Percentiles rank a stretch among this genome's conserved stretches.
Evolutionary conservation across 495 filamentous ascomycete genomes (phyloP).

Genomic region (Aspergillus diversus): DNA sequence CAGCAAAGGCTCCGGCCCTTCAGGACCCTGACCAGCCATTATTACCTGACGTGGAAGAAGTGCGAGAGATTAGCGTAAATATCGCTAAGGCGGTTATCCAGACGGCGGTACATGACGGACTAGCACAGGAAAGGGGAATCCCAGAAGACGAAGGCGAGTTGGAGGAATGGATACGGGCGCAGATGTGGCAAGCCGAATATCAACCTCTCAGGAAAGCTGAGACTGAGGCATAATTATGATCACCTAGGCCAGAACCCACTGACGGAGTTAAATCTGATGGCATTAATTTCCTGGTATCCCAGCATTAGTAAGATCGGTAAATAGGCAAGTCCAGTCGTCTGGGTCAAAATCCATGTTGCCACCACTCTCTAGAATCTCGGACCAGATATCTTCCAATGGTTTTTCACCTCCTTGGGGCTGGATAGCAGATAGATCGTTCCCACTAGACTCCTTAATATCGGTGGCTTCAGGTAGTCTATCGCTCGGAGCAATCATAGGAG

Average conservation of each 20-base stretch:
- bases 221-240: neutral
- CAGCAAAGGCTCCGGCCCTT: conserved; percentile 69
- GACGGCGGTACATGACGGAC: conserved; percentile 67
- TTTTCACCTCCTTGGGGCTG: neutral
- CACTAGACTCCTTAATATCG: too few relatives aligned
- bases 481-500: too few relatives aligned
- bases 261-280: neutral
- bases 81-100: conserved; percentile 81
- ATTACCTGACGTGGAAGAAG: conserved; percentile 76
- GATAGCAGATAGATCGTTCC: neutral
- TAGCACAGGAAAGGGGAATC: conserved; percentile 56
- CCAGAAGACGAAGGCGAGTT: conserved; percentile 56
- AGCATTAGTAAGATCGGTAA: conserved; percentile 37
- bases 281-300: neutral
- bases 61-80: conserved; percentile 74
- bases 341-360: conserved; percentile 28
- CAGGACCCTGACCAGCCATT: conserved; percentile 59
- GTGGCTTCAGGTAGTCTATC: too few relatives aligned
- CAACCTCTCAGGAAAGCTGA: neutral
- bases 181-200: conserved; percentile 74
- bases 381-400: conserved; percentile 40
- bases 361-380: conserved; percentile 38
- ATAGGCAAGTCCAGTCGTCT: conserved; percentile 39
- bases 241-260: neutral
- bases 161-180: conserved; percentile 80